These are phyloP conservation scores for Edaphochlamys debaryana DNA, from an alignment of 139 green algal species.

Conservation along the genomic window DNA sequence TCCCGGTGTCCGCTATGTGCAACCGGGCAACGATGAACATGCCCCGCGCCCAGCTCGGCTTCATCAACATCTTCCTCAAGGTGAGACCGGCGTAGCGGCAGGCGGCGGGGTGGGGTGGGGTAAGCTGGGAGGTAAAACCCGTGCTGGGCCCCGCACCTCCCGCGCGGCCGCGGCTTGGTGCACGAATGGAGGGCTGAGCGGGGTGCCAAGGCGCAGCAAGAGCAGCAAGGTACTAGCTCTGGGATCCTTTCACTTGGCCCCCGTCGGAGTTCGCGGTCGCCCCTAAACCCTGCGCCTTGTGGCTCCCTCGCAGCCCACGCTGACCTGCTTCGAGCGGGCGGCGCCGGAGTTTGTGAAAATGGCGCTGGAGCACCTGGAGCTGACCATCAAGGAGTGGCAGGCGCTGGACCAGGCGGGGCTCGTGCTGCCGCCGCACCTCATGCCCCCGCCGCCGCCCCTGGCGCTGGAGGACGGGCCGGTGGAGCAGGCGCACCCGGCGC, in stretches of 20 bases:
- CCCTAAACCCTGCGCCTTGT: too few relatives aligned
- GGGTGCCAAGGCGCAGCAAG: too few relatives aligned
- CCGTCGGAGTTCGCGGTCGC: too few relatives aligned
- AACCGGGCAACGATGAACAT: slow-evolving; percentile 71
- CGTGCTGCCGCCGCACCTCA: slow-evolving; percentile 48
- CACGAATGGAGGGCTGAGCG: too few relatives aligned
- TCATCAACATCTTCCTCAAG: slow-evolving; percentile 69
- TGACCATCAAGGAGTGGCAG: slow-evolving; percentile 59
- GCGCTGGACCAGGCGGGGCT: slow-evolving; percentile 54
- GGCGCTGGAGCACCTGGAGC: slow-evolving; percentile 57
- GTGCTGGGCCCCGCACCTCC: too few relatives aligned
- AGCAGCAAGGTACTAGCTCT: too few relatives aligned
- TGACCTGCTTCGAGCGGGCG: slow-evolving; percentile 52
- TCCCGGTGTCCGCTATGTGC: slow-evolving; percentile 78
- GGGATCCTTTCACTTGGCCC: too few relatives aligned
- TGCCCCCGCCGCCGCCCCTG: slow-evolving; percentile 24
- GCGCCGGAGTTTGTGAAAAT: slow-evolving; percentile 56
- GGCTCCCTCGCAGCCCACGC: slow-evolving; percentile 65
- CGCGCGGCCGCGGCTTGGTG: too few relatives aligned
- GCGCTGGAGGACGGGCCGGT: neutral
- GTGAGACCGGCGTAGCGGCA: slow-evolving; percentile 7
- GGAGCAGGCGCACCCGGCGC: neutral
- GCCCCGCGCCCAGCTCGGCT: slow-evolving; percentile 73
- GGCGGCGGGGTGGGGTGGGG: too few relatives aligned
- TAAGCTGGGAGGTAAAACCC: too few relatives aligned